phyloP scores from a whole-genome alignment of 2,329 filamentous ascomycete genomes.

The Ramularia endophylla region DNA sequence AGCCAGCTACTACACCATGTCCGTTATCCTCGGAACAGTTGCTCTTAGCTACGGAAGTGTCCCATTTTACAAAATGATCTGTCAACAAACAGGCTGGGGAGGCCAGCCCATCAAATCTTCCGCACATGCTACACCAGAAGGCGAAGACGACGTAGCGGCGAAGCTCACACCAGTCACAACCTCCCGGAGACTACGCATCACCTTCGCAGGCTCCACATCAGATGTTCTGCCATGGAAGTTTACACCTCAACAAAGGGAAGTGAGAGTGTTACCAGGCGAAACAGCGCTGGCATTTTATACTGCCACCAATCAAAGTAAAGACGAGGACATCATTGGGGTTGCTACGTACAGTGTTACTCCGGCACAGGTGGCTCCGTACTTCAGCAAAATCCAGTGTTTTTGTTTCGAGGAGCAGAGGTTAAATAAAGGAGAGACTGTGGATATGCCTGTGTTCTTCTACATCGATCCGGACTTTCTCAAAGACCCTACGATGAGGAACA shows the following conservation, averaged over 20 bases:
- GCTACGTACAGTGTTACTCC: conserved; percentile 97
- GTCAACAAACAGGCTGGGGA: conserved; percentile 82
- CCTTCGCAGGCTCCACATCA: conserved; percentile 92
- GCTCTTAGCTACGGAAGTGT: conserved; percentile 78
- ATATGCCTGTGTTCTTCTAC: conserved; percentile 99
- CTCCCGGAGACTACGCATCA: conserved; percentile 83
- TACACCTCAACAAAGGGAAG: conserved; percentile 91
- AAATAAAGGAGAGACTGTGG: conserved; percentile 91
- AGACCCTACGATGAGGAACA: conserved; percentile 85
- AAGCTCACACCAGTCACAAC: conserved; percentile 75
- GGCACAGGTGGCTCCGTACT: conserved; percentile 92
- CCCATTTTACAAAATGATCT: conserved; percentile 86
- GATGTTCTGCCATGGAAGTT: conserved; percentile 98
- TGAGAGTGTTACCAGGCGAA: conserved; percentile 89
- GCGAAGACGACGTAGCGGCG: conserved; percentile 47
- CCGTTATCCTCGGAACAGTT: conserved; percentile 71
- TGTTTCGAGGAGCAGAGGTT: conserved; percentile 95
- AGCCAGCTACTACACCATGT: conserved; percentile 65
- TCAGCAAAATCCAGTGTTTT: conserved; percentile 99
- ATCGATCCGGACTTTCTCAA: conserved; percentile 92
- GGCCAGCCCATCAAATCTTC: conserved; percentile 84
- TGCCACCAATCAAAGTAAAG: conserved; percentile 80
- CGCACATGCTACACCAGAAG: conserved; percentile 68
- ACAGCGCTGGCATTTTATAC: conserved; percentile 97
- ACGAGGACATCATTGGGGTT: conserved; percentile 88